phyloP scores from a whole-genome alignment of 2,329 filamentous ascomycete species.

The Talaromyces sp. region DNA sequence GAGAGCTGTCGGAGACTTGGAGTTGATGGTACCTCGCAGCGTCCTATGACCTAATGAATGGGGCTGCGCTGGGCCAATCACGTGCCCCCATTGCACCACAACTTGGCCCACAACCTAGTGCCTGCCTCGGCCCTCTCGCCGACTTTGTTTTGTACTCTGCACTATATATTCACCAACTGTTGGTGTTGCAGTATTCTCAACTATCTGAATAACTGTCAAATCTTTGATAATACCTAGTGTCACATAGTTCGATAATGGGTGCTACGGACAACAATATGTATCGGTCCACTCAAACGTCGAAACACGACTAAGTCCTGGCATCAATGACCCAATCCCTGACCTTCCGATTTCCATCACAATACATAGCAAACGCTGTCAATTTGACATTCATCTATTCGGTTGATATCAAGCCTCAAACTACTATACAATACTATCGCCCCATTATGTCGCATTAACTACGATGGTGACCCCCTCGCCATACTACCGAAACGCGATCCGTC shows the following conservation, averaged over 20 bases:
- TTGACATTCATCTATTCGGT: not conserved
- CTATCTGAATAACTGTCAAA: too few species aligned
- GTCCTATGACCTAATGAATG: conserved; percentile 3
- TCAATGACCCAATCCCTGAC: not conserved
- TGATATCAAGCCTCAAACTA: not conserved
- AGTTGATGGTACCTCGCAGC: not conserved
- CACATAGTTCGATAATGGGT: too few species aligned
- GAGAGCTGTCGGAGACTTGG: not conserved
- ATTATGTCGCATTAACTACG: not conserved
- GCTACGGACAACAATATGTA: not conserved
- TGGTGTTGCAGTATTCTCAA: not conserved
- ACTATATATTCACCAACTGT: too few species aligned
- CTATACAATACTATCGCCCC: not conserved
- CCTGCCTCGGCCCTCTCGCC: not conserved
- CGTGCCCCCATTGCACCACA: too few species aligned
- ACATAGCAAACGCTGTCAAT: not conserved
- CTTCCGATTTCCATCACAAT: not conserved
- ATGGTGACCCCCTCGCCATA: not conserved
- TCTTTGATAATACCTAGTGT: too few species aligned
- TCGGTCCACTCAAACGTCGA: not conserved
- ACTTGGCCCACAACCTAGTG: not conserved
- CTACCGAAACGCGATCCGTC: conserved; percentile 6
- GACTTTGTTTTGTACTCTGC: not conserved
- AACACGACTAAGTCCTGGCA: not conserved
- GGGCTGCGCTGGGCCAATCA: not conserved